These are phyloP conservation scores for Aureobasidium leucospermi DNA, from an alignment of 2,329 filamentous ascomycete species.

Conservation along the genomic window DNA sequence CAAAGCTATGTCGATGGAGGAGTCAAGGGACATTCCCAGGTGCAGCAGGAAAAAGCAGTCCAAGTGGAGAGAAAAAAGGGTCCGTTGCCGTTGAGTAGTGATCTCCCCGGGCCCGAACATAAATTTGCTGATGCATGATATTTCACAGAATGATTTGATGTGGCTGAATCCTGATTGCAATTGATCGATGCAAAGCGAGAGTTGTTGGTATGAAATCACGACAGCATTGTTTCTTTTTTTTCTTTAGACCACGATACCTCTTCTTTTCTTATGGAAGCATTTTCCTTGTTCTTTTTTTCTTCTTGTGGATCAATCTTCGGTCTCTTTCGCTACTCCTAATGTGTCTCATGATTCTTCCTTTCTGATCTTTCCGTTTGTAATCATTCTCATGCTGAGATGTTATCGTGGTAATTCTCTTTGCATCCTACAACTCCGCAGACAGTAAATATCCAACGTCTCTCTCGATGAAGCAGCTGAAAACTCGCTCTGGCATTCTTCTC, in stretches of 20 bases:
- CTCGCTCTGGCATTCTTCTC: too few relatives aligned
- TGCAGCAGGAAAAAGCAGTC: not conserved
- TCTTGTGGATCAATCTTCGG: not conserved
- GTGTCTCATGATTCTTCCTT: not conserved
- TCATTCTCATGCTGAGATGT: too few relatives aligned
- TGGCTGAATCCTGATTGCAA: too few relatives aligned
- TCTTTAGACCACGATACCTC: not conserved
- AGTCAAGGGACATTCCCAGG: not conserved
- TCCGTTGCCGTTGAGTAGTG: constrained; percentile 4
- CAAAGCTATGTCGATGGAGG: not conserved
- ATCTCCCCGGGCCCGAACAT: constrained; percentile 1
- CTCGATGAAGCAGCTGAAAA: too few relatives aligned
- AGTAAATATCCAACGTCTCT: too few relatives aligned
- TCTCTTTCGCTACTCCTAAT: not conserved
- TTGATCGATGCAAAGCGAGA: too few relatives aligned
- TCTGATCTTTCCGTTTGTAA: too few relatives aligned
- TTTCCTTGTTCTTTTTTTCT: not conserved
- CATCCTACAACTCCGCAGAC: too few relatives aligned
- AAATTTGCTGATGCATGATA: constrained; percentile 2
- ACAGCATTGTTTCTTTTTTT: not conserved
- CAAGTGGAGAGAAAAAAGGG: not conserved
- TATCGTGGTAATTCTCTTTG: too few relatives aligned
- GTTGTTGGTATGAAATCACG: not conserved
- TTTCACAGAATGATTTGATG: not conserved
- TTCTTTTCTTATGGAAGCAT: not conserved